Conservation (phyloP, 352 stramenopile genomes). For the Discostella stelligera region DNA sequence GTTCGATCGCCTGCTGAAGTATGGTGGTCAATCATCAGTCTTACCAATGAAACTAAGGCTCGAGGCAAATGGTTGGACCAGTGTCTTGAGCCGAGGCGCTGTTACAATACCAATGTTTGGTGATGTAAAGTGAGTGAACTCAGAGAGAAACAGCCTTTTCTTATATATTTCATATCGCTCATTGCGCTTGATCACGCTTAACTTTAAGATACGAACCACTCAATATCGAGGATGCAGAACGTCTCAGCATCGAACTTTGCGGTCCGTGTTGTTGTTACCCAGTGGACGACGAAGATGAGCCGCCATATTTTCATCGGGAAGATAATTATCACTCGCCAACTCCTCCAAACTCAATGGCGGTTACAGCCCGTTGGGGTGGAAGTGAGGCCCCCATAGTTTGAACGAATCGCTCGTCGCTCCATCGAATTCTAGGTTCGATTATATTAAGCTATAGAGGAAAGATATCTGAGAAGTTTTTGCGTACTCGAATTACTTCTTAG, state of each 20-base stretch:
- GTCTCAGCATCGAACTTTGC: slow-evolving; percentile 54
- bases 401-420: background rate
- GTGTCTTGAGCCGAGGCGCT: slow-evolving; percentile 68
- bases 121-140: slow-evolving; percentile 65
- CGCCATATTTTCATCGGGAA: slow-evolving; percentile 23
- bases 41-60: slow-evolving; percentile 67
- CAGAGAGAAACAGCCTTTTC: slow-evolving; percentile 3
- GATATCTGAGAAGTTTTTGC: too few species aligned
- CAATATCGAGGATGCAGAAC: slow-evolving; percentile 38
- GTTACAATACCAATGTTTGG: slow-evolving; percentile 81
- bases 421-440: background rate
- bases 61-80: slow-evolving; percentile 70
- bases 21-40: slow-evolving; percentile 73
- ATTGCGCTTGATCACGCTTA: slow-evolving; percentile 18
- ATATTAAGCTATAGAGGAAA: background rate
- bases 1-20: slow-evolving; percentile 72
- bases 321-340: slow-evolving; percentile 44
- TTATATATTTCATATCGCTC: slow-evolving; percentile 14
- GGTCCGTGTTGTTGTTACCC: slow-evolving; percentile 61
- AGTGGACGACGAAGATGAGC: slow-evolving; percentile 59
- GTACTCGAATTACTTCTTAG: slow-evolving; percentile 1
- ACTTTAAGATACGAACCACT: slow-evolving; percentile 58
- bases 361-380: slow-evolving; percentile 38
- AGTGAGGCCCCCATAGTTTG: slow-evolving; percentile 42
- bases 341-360: slow-evolving; percentile 37